Base-by-base conservation (phyloP, 2,329 filamentous ascomycete genomes). In the Pseudogymnoascus destructans region DNA sequence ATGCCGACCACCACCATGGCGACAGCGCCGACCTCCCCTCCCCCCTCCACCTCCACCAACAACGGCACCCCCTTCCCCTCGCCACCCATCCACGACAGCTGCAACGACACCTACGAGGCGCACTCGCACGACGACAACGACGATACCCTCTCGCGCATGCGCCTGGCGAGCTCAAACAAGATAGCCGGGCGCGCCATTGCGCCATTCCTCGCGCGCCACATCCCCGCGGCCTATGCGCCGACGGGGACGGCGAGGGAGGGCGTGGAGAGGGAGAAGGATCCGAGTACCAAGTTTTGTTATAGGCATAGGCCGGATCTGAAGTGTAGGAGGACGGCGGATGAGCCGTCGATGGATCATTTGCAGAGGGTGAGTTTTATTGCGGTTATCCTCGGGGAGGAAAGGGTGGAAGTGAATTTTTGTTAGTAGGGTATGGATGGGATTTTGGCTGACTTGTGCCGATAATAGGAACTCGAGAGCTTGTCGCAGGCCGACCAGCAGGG, bases 231-330 rank as follows among this genome's bases (percentile, higher is more conserved):
- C 66, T 96, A 97, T 73, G 89, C 90, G 32, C 89, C 89, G 13
- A 75, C 89, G 59, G 85, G 86, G 61, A 71, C 73, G 4, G 6
- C 32, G 32, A 70, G 73, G 36, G 69, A 72, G 61, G 72, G 71
- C 64, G 59, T 66, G 59, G 64, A 67, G 21, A 69, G 69, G 55
- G 73, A 68, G 46, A 73, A 75, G 66, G 80, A 82, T 62, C 79
- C 78, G 33, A 95, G 91, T 70, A 95, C 89, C 65, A 93, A 88
- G 70, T 97, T 87, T 74, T 98, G 93, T 74, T 98, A 98, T 71
- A 85, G 93, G 59, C 93, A 98, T 72, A 80, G 88, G 58, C 93
- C 93, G 1, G 93, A 97, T 71, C 83, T 92, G 58, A 95, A 96
- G 73, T 98, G 93, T 73, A 80, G 91, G 61, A 83, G 90, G 61